Percentiles rank a stretch among this genome's conserved stretches.
Evolutionary conservation across 371 early-diverging fungal genomes (phyloP).

Genomic region (Mortierella sp.): DNA sequence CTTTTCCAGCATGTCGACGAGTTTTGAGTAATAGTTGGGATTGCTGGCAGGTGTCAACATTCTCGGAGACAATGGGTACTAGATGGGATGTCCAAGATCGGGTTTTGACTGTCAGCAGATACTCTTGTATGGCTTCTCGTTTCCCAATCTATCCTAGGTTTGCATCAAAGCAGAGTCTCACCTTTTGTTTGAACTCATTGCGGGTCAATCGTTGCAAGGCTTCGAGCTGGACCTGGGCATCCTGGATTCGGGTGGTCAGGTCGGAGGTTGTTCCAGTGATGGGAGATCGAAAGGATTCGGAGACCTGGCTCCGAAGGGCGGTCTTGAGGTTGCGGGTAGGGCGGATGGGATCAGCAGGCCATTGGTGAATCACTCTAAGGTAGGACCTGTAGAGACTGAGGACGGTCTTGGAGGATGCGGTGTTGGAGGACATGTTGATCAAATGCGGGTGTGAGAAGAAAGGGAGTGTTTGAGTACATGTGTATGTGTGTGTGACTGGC

Average conservation of each 20-base stretch:
- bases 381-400: constrained; percentile 61
- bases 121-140: background rate
- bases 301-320: constrained; percentile 61
- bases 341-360: constrained; percentile 70
- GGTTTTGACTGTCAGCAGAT: too few relatives aligned
- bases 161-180: too few relatives aligned
- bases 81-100: background rate
- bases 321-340: constrained; percentile 70
- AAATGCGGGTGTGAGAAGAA: background rate
- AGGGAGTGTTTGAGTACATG: background rate
- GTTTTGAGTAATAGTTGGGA: constrained; percentile 67
- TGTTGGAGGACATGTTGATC: constrained; percentile 1
- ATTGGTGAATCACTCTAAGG: constrained; percentile 62
- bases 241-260: constrained; percentile 38
- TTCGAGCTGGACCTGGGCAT: constrained; percentile 60
- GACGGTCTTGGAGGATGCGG: constrained; percentile 20
- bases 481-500: background rate
- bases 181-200: constrained; percentile 69
- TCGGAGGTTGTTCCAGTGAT: constrained; percentile 11
- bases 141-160: background rate
- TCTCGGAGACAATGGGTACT: constrained; percentile 68
- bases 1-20: constrained; percentile 60
- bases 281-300: constrained; percentile 61
- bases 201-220: constrained; percentile 61
- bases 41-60: constrained; percentile 69